Conservation (phyloP, 208 protist genomes). For the Wallacemonas collosoma region DNA sequence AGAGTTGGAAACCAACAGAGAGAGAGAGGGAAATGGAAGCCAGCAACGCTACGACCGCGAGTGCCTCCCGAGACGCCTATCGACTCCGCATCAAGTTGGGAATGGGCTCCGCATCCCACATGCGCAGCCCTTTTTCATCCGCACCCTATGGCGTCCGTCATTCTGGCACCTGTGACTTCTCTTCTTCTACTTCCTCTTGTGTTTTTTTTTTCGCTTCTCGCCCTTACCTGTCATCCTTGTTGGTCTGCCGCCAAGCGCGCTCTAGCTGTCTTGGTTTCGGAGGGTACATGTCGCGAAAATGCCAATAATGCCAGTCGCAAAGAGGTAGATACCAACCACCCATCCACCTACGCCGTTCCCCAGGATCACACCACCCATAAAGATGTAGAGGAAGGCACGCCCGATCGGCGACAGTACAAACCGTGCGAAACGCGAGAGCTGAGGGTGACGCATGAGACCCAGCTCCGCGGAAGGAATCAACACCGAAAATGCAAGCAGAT, state of each 20-base stretch:
- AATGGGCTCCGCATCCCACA: too few species aligned
- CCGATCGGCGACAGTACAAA: constrained; percentile 62
- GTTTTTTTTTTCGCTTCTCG: background rate
- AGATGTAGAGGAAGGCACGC: constrained; percentile 69
- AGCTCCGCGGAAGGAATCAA: constrained; percentile 64
- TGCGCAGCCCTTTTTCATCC: too few species aligned
- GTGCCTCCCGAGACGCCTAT: too few species aligned
- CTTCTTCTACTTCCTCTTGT: background rate
- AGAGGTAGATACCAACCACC: constrained; percentile 59
- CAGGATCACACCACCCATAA: constrained; percentile 73
- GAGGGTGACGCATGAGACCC: constrained; percentile 47
- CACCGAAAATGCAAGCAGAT: constrained; percentile 53
- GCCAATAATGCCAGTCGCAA: constrained; percentile 59
- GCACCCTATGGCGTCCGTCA: too few species aligned
- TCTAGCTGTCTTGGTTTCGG: background rate
- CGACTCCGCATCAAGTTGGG: too few species aligned
- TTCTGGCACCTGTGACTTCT: too few species aligned
- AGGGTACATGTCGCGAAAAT: constrained; percentile 36
- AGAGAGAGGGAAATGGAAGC: too few species aligned
- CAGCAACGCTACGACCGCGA: too few species aligned
- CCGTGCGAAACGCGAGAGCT: constrained; percentile 43
- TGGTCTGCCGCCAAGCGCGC: background rate
- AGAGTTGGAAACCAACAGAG: too few species aligned
- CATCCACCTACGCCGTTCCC: constrained; percentile 49
- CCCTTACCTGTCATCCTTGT: background rate